Base-by-base conservation (phyloP, 805 yeast genomes). In the Torulaspora gathmanii region DNA sequence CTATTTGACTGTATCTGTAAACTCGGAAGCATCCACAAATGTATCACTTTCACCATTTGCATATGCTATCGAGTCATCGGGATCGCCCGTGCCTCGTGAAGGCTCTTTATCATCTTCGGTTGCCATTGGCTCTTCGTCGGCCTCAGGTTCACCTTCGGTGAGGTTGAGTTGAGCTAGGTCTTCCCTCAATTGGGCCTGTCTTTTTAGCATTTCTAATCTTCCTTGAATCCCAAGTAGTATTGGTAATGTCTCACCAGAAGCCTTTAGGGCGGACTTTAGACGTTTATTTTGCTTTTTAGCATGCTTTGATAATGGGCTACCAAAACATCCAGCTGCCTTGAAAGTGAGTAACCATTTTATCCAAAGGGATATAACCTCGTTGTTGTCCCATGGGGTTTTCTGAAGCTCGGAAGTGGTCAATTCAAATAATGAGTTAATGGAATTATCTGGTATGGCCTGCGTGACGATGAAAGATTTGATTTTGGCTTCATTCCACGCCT, bases 171-270 rank as follows among this genome's bases (percentile, higher is more conserved):
- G 70, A 38, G 69, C 61, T 56, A 75, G 67, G 35, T 76, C 81
- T 30, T 67, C 64, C 58, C 97, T 80, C 52, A 91, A 68, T 46
- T 77, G 74, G 9, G 87, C 73, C 67, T 91, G 98, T 3, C 88
- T 77, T 52, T 77, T 77, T 34, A 91, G 72, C 63, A 91, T 73
- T 57, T 83, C 85, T 37, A 91, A 70, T 52, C 93, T 78, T 37
- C 99, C 99, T 63, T 90, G 95, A 25, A 91, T 73, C 1, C 93
- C 80, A 20, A 90, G 68, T 41, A 91, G 70, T 31, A 78, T 74
- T 7, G 90, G 84, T 51, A 91, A 67, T 74, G 72, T 49, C 74
- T 74, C 63, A 77, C 71, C 26, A 77, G 82, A 45, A n/a, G 77
- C 70, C 15, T 71, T 67, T 23, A 90, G 68, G 0, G 83, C 72